Evolutionary conservation across 2,329 filamentous ascomycete genomes (phyloP).

Genomic region (Claviceps monticola): DNA sequence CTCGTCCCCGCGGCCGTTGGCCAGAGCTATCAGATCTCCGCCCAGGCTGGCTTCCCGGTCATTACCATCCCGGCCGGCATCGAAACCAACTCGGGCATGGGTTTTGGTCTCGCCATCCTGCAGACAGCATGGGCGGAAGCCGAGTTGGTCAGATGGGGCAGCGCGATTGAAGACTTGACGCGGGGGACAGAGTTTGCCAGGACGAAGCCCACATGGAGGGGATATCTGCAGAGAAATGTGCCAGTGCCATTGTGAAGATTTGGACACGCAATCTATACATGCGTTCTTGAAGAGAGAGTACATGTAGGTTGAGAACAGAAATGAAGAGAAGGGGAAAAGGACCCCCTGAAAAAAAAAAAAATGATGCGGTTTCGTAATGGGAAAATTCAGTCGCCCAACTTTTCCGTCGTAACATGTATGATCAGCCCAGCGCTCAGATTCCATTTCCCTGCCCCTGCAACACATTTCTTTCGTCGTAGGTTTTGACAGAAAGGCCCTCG

Average conservation of each 20-base stretch:
- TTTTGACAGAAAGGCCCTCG: not conserved
- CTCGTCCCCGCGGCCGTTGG: constrained; percentile 56
- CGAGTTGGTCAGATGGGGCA: constrained; percentile 44
- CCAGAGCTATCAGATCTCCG: constrained; percentile 54
- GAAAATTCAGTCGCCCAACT: no score
- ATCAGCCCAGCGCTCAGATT: no score
- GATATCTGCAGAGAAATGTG: constrained; percentile 32
- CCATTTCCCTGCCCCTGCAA: no score
- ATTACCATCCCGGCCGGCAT: constrained; percentile 54
- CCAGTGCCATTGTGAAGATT: constrained; percentile 19
- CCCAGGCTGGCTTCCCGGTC: constrained; percentile 63
- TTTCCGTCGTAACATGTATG: no score
- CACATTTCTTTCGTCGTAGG: no score
- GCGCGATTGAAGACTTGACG: constrained; percentile 45
- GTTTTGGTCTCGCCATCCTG: constrained; percentile 44
- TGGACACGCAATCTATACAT: not conserved
- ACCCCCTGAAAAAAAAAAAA: no score
- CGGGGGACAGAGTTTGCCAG: constrained; percentile 31
- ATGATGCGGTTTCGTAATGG: no score
- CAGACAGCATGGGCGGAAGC: constrained; percentile 48
- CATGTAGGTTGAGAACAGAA: not conserved
- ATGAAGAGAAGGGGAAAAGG: not conserved
- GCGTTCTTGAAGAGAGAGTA: not conserved
- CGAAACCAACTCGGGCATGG: constrained; percentile 40
- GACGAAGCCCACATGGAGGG: constrained; percentile 36